A percentile compares a stretch with the other conserved stretches of the same genome.
These are phyloP conservation scores for Colletotrichum sp. DNA, from an alignment of 2,329 filamentous ascomycete genomes.

Conservation along the genomic window DNA sequence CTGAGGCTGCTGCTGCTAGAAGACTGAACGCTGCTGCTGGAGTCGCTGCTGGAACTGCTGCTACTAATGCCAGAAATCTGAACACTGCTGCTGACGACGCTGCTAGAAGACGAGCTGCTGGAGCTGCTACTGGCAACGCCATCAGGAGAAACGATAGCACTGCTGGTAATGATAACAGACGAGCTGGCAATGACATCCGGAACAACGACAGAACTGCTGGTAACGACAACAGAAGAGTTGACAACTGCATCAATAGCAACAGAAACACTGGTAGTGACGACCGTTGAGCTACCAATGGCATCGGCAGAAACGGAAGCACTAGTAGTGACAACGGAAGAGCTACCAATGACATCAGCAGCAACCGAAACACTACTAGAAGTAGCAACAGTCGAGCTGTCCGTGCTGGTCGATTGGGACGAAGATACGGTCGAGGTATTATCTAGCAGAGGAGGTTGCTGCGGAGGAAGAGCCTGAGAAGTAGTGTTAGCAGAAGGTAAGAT, in stretches of 20 bases:
- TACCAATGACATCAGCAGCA: background rate
- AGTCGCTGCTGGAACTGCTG: background rate
- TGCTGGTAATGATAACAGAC: background rate
- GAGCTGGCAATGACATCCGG: background rate
- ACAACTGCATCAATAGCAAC: background rate
- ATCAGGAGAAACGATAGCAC: background rate
- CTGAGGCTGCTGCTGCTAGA: background rate
- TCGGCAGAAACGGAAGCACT: background rate
- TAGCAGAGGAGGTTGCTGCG: background rate
- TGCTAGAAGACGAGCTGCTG: background rate
- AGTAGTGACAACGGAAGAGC: background rate
- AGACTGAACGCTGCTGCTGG: background rate
- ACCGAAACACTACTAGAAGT: background rate
- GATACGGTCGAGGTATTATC: background rate
- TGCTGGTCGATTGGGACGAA: background rate
- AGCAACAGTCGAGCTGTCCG: background rate
- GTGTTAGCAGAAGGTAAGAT: conserved; percentile 1
- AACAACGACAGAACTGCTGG: background rate
- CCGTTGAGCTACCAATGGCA: background rate
- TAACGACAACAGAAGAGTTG: background rate
- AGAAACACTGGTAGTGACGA: background rate
- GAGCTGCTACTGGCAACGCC: background rate
- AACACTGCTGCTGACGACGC: background rate
- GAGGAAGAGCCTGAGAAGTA: background rate
- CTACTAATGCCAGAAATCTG: background rate